phyloP scores from a whole-genome alignment of 2,329 filamentous ascomycete species.

The Ophioceras dolichostomum region DNA sequence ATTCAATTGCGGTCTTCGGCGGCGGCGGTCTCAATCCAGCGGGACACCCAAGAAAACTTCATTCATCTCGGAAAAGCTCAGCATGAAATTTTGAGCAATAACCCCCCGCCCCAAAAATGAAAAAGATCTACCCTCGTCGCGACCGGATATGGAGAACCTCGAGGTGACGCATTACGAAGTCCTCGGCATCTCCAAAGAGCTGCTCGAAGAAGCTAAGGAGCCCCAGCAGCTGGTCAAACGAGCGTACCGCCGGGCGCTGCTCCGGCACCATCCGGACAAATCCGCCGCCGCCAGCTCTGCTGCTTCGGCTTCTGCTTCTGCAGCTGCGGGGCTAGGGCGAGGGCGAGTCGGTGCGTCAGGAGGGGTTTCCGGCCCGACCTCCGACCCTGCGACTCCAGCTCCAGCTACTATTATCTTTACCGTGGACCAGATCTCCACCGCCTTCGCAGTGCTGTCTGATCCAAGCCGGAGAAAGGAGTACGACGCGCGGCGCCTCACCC shows the following conservation, averaged over 20 bases:
- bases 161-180: constrained; percentile 46
- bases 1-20: too few relatives aligned
- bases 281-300: too few relatives aligned
- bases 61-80: too few relatives aligned
- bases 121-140: too few relatives aligned
- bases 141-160: background rate
- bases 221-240: constrained; percentile 40
- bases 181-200: constrained; percentile 38
- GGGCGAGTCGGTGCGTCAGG: too few relatives aligned
- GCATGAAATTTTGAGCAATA: too few relatives aligned
- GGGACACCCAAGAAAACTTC: too few relatives aligned
- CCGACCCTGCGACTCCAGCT: constrained; percentile 5
- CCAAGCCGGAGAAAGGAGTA: constrained; percentile 37
- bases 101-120: too few relatives aligned
- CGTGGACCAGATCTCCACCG: constrained; percentile 51
- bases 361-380: too few relatives aligned
- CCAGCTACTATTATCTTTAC: constrained; percentile 27
- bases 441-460: constrained; percentile 43
- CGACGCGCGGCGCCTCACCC: constrained; percentile 35
- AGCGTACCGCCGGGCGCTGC: constrained; percentile 52
- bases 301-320: too few relatives aligned
- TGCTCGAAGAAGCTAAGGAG: constrained; percentile 30
- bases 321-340: too few relatives aligned
- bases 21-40: too few relatives aligned
- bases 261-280: constrained; percentile 57